These are phyloP conservation scores for Trichomonascaceae sp. DNA, from an alignment of 1,139 yeast genomes.

Conservation along the genomic window DNA sequence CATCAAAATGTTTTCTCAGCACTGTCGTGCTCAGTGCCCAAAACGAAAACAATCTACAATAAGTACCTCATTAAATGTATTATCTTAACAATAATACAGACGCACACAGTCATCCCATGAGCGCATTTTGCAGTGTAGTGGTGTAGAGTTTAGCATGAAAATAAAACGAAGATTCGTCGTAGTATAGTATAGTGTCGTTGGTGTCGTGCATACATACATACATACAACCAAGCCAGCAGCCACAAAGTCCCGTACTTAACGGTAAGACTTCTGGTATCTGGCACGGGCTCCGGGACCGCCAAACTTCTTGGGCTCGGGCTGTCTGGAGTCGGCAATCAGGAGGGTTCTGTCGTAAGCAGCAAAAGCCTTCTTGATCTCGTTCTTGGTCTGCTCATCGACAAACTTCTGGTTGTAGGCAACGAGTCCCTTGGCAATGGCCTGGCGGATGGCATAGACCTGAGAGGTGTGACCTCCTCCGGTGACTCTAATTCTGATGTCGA, in stretches of 20 bases:
- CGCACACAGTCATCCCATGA: no score
- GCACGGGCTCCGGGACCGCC: constrained; percentile 99
- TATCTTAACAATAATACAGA: neutral
- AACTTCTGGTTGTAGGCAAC: constrained; percentile 99
- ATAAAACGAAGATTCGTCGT: no score
- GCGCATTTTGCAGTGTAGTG: no score
- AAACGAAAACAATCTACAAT: no score
- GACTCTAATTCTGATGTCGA: constrained; percentile 97
- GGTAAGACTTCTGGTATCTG: constrained; percentile 99
- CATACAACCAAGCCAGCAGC: no score
- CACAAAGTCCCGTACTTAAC: no score
- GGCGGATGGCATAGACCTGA: constrained; percentile 99
- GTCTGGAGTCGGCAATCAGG: constrained; percentile 98
- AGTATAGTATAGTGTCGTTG: no score
- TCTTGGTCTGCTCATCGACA: constrained; percentile 99
- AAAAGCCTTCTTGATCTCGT: constrained; percentile 97
- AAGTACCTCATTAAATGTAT: neutral
- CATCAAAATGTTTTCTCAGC: no score
- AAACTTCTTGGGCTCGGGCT: constrained; percentile 99
- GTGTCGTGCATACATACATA: no score
- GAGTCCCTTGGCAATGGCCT: constrained; percentile 99
- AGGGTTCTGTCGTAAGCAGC: constrained; percentile 98
- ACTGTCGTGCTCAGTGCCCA: no score
- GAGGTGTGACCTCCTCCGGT: constrained; percentile 99
- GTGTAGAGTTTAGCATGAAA: no score